Conservation (phyloP, 208 protist species). For the Leishmania major region DNA sequence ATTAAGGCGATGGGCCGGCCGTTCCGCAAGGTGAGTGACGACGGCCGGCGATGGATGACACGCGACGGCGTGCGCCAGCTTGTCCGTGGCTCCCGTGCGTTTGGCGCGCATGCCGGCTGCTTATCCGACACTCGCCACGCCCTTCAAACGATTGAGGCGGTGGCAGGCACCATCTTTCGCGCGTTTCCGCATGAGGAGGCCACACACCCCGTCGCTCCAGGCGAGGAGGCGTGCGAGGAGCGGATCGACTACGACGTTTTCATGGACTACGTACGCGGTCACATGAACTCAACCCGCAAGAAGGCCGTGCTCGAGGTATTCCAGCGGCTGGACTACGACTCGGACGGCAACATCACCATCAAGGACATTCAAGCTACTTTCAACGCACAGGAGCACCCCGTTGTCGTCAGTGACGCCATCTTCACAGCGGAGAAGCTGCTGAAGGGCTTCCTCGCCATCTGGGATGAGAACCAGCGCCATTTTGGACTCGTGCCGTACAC, state of each 20-base stretch:
- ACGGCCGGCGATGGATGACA: conserved; percentile 89
- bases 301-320: conserved; percentile 80
- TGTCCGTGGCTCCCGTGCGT: conserved; percentile 71
- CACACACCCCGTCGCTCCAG: conserved; percentile 3
- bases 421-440: conserved; percentile 82
- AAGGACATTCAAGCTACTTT: conserved; percentile 80
- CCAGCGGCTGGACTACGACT: conserved; percentile 81
- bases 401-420: conserved; percentile 72
- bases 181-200: conserved; percentile 77
- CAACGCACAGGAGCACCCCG: conserved; percentile 84
- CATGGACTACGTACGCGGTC: conserved; percentile 83
- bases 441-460: conserved; percentile 83
- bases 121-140: conserved; percentile 49
- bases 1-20: conserved; percentile 92
- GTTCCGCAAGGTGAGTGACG: conserved; percentile 64
- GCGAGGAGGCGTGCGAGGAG: conserved; percentile 18
- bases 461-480: conserved; percentile 81
- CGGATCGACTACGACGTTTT: conserved; percentile 87
- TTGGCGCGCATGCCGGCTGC: conserved; percentile 32
- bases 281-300: conserved; percentile 85
- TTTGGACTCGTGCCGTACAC: conserved; percentile 82
- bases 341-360: conserved; percentile 75
- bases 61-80: conserved; percentile 63
- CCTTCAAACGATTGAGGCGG: conserved; percentile 32
- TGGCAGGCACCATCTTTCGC: conserved; percentile 54